phyloP scores from a whole-genome alignment of 805 yeast genomes.

The Lachancea quebecensis region DNA sequence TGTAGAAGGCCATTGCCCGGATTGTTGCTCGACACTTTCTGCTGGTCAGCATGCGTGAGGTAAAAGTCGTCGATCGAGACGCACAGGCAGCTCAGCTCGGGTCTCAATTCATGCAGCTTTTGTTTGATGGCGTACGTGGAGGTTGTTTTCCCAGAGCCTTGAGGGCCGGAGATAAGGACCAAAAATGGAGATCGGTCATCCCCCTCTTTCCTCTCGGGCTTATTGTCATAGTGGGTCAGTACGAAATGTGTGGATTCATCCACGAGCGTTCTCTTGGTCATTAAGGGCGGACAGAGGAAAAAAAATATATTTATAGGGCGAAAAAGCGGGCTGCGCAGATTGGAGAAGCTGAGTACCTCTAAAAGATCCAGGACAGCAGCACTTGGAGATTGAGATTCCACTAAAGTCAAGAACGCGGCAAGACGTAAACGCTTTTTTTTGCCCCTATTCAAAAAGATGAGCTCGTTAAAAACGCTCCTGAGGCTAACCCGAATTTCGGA shows the following conservation, averaged over 20 bases:
- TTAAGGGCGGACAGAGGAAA: neutral
- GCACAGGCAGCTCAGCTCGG: constrained; percentile 36
- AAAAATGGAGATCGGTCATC: constrained; percentile 36
- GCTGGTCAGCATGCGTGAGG: constrained; percentile 58
- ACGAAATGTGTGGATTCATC: constrained; percentile 3
- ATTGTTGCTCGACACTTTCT: constrained; percentile 33
- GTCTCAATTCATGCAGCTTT: constrained; percentile 32
- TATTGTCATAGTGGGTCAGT: neutral
- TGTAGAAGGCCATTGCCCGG: constrained; percentile 48
- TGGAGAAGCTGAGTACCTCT: neutral
- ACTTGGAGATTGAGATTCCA: too few species aligned
- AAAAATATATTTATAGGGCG: neutral
- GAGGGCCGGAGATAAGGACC: constrained; percentile 62
- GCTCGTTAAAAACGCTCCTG: constrained; percentile 13
- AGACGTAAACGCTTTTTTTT: too few species aligned
- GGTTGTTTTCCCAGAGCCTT: constrained; percentile 72
- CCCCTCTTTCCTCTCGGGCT: neutral
- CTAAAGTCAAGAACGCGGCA: too few species aligned
- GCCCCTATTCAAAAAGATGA: neutral
- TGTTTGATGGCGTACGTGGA: constrained; percentile 38
- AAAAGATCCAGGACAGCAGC: neutral
- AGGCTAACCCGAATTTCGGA: constrained; percentile 16
- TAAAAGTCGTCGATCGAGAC: constrained; percentile 87
- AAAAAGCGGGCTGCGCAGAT: neutral
- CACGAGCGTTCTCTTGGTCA: neutral